Conservation (phyloP, 768 basidiomycete species). For the Calocera cornea region DNA sequence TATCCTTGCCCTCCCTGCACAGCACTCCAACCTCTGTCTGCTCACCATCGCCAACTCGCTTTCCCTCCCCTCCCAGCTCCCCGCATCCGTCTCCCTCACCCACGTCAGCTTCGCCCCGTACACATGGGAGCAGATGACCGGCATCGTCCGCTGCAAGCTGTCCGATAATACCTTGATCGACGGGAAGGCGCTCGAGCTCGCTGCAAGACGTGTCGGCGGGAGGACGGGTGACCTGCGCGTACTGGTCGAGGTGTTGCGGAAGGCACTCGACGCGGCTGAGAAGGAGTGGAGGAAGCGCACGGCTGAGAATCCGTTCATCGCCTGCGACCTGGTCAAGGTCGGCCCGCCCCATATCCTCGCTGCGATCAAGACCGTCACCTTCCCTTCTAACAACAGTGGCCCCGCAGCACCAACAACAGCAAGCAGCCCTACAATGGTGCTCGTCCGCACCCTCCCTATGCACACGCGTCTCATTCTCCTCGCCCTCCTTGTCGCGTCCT, state of each 20-base stretch:
- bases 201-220: constrained; percentile 41
- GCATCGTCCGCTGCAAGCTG: constrained; percentile 55
- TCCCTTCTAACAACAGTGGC: background rate
- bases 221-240: constrained; percentile 73
- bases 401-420: background rate
- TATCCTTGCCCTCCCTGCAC: constrained; percentile 53
- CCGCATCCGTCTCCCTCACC: constrained; percentile 7
- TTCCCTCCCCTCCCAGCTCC: constrained; percentile 49
- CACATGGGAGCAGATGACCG: constrained; percentile 51
- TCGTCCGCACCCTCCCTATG: background rate
- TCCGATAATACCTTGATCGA: constrained; percentile 26
- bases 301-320: constrained; percentile 20
- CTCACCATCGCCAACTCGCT: constrained; percentile 86
- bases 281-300: constrained; percentile 18
- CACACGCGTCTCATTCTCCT: background rate
- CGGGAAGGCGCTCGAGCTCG: constrained; percentile 16
- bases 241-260: constrained; percentile 65
- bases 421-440: background rate
- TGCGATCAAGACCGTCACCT: constrained; percentile 57
- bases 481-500: background rate
- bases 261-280: constrained; percentile 59
- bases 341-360: constrained; percentile 55
- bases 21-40: constrained; percentile 43
- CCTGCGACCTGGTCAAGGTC: constrained; percentile 29
- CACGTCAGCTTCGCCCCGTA: constrained; percentile 51